A percentile compares a stretch with the other conserved stretches of the same genome.
Evolutionary conservation across 139 green algal genomes (phyloP).

Genomic region (Diplosphaera chodatii): DNA sequence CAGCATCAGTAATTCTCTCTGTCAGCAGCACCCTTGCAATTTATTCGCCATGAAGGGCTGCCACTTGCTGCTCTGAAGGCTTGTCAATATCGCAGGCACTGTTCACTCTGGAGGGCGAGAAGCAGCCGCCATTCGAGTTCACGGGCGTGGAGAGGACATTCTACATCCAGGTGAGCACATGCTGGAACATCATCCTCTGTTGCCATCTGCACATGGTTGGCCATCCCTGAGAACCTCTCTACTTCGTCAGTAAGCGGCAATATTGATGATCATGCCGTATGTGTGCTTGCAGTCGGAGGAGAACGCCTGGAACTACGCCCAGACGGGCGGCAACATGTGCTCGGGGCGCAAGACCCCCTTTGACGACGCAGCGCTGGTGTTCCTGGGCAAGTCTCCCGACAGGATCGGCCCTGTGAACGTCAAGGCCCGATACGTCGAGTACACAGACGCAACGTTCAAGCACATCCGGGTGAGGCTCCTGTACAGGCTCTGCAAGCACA

Average conservation of each 20-base stretch:
- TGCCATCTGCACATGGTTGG: no score
- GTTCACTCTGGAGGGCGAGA: background rate
- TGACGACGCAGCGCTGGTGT: conserved; percentile 23
- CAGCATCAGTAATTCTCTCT: no score
- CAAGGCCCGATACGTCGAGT: conserved; percentile 59
- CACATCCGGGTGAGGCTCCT: no score
- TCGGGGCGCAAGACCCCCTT: conserved; percentile 20
- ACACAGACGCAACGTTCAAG: conserved; percentile 69
- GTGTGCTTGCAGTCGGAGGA: background rate
- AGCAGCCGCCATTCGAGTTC: background rate
- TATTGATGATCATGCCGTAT: no score
- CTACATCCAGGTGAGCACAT: background rate
- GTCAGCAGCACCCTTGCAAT: no score
- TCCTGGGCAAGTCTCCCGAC: conserved; percentile 18
- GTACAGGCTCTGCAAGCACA: no score
- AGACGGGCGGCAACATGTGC: conserved; percentile 36
- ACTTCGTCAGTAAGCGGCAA: no score
- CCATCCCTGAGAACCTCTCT: no score
- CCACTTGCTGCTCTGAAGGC: no score
- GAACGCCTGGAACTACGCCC: conserved; percentile 36
- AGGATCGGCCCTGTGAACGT: conserved; percentile 41
- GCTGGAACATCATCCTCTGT: no score
- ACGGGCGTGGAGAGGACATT: background rate
- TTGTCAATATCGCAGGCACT: background rate
- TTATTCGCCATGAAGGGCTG: no score